These are phyloP conservation scores for Trypanosoma rangeli DNA, from an alignment of 208 protist genomes.

Conservation along the genomic window DNA sequence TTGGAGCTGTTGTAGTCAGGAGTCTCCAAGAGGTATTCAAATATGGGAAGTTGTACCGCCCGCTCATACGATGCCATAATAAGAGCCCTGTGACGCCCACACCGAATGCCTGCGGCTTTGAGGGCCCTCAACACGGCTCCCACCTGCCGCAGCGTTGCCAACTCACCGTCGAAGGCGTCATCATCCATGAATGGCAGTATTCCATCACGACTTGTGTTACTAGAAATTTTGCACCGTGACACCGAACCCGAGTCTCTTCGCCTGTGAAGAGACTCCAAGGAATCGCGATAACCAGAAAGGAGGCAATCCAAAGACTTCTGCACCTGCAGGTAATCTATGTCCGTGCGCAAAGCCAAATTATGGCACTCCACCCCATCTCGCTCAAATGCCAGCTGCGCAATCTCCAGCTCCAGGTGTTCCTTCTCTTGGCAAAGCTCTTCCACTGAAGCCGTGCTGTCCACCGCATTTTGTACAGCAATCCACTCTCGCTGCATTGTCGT, in stretches of 20 bases:
- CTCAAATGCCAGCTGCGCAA: constrained; percentile 25
- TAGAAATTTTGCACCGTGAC: not conserved
- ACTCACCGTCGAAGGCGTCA: constrained; percentile 15
- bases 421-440: constrained; percentile 33
- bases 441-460: constrained; percentile 34
- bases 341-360: constrained; percentile 4
- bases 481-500: constrained; percentile 60
- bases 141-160: constrained; percentile 30
- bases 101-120: constrained; percentile 58
- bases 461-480: constrained; percentile 40
- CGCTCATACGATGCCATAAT: constrained; percentile 41
- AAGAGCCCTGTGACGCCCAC: constrained; percentile 41
- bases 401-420: constrained; percentile 27
- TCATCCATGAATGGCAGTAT: not conserved
- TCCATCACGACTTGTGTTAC: constrained; percentile 7
- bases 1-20: constrained; percentile 16
- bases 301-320: constrained; percentile 22
- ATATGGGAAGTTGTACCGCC: constrained; percentile 27
- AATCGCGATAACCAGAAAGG: constrained; percentile 20
- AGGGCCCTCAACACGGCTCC: constrained; percentile 46
- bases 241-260: not conserved
- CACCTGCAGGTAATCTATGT: constrained; percentile 9
- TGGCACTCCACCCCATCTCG: constrained; percentile 22
- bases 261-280: not conserved
- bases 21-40: constrained; percentile 22